phyloP scores from a whole-genome alignment of 495 filamentous ascomycete species.

The Daldinia loculata region DNA sequence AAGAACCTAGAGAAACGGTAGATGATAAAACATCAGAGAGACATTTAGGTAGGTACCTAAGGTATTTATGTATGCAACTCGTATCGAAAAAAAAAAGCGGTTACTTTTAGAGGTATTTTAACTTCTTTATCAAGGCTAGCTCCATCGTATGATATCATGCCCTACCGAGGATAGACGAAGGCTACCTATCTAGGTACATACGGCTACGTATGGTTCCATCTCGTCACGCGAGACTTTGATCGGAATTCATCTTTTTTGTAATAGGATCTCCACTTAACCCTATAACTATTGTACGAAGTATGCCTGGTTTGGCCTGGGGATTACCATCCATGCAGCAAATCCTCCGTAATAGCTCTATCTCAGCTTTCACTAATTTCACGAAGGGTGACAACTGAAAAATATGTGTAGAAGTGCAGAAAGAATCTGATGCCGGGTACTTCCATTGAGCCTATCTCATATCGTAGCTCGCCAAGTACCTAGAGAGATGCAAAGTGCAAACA shows the following conservation, averaged over 20 bases:
- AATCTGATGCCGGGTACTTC: slow-evolving; percentile 50
- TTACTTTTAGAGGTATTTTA: slow-evolving; percentile 13
- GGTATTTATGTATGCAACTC: background rate
- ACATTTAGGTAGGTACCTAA: too few relatives aligned
- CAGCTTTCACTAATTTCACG: slow-evolving; percentile 20
- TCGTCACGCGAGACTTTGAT: slow-evolving; percentile 19
- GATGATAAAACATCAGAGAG: background rate
- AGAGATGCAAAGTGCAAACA: slow-evolving; percentile 65
- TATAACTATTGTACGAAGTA: slow-evolving; percentile 4
- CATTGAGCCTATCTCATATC: slow-evolving; percentile 52
- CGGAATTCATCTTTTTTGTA: slow-evolving; percentile 16
- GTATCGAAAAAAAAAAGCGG: background rate
- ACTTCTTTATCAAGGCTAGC: slow-evolving; percentile 2
- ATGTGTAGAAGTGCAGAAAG: slow-evolving; percentile 31
- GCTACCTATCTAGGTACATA: background rate
- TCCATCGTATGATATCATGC: slow-evolving; percentile 41
- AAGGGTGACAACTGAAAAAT: slow-evolving; percentile 8
- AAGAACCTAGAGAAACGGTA: background rate
- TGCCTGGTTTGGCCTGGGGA: background rate
- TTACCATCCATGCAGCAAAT: background rate
- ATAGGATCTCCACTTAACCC: slow-evolving; percentile 8
- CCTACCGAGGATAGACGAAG: slow-evolving; percentile 12
- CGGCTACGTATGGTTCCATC: slow-evolving; percentile 22
- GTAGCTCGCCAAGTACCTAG: slow-evolving; percentile 59
- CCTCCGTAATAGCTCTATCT: background rate